Percentiles rank a stretch among this genome's conserved stretches.
phyloP scores from a whole-genome alignment of 331 rosid genomes.

The Cydonia oblonga region DNA sequence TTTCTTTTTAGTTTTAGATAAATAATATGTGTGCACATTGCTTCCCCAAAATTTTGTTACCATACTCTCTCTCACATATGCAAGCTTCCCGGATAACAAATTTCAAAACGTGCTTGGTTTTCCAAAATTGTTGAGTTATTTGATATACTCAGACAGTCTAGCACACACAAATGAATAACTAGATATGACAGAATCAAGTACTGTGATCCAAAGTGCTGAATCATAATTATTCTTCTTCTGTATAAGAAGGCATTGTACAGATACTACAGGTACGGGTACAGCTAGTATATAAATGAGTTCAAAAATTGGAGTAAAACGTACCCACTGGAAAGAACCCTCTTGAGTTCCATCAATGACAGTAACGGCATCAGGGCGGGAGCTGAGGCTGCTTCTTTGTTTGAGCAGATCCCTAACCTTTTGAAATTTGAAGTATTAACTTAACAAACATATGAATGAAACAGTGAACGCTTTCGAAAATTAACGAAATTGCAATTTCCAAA shows the following conservation, averaged over 20 bases:
- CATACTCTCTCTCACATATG: not conserved
- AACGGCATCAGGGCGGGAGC: slow-evolving; percentile 44
- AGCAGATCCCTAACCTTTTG: slow-evolving; percentile 75
- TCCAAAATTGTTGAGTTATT: not conserved
- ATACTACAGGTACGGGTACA: not conserved
- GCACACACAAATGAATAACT: not conserved
- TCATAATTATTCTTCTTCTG: too few species aligned
- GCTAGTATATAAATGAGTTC: not conserved
- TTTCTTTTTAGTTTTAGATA: not conserved
- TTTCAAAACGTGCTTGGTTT: not conserved
- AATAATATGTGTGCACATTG: not conserved
- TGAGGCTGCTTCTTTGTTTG: slow-evolving; percentile 46
- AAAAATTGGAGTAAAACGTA: slow-evolving; percentile 19
- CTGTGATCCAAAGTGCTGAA: too few species aligned
- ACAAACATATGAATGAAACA: not conserved
- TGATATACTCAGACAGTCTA: not conserved
- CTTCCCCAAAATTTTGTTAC: not conserved
- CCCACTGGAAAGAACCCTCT: slow-evolving; percentile 98
- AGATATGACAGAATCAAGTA: not conserved
- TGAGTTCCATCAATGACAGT: slow-evolving; percentile 88
- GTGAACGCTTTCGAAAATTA: not conserved
- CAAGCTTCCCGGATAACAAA: not conserved
- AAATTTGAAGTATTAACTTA: not conserved
- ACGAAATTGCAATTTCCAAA: not conserved
- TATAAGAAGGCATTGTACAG: not conserved